Conservation (phyloP, 306 rosid genomes). For the Delonix regia region DNA sequence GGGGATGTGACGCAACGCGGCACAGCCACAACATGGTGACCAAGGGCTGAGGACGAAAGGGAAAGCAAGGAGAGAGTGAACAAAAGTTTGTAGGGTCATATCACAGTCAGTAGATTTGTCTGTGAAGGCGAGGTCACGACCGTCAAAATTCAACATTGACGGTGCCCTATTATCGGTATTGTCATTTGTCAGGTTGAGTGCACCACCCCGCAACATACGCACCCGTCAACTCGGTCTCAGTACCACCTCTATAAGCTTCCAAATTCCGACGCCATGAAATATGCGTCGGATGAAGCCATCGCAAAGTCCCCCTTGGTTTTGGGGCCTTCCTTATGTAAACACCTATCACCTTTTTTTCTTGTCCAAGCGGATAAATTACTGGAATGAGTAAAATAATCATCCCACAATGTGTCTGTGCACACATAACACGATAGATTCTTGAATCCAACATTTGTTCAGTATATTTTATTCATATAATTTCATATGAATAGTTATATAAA, state of each 20-base stretch:
- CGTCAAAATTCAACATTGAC: background rate
- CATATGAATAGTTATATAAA: too few relatives aligned
- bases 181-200: background rate
- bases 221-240: background rate
- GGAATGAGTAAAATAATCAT: too few relatives aligned
- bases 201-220: background rate
- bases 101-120: slow-evolving; percentile 6
- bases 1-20: background rate
- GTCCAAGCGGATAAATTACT: too few relatives aligned
- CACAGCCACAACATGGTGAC: background rate
- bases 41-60: background rate
- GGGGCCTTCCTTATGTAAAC: background rate
- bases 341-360: background rate
- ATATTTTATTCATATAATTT: too few relatives aligned
- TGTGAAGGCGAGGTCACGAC: background rate
- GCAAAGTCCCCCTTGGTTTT: background rate
- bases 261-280: background rate
- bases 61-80: background rate
- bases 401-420: too few relatives aligned
- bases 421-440: too few relatives aligned
- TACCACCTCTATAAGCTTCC: background rate
- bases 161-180: background rate
- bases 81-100: background rate
- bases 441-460: too few relatives aligned
- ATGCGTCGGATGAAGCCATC: background rate